Percentiles rank a stretch among this genome's conserved stretches.
Conservation (phyloP, 176 grass and related monocot genomes). For the Aegilops bicornis region DNA sequence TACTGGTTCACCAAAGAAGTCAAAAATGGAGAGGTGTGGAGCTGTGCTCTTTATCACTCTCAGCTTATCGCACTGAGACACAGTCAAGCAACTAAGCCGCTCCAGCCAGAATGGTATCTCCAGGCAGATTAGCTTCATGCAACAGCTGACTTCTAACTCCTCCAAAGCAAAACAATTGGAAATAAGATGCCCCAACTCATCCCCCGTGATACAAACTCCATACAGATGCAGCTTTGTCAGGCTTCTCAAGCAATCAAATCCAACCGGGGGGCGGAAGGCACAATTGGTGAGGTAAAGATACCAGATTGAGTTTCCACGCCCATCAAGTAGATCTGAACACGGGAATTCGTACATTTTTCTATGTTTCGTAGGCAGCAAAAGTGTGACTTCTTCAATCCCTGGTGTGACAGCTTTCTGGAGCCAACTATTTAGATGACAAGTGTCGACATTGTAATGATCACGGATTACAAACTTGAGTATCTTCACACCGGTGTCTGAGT, state of each 20-base stretch:
- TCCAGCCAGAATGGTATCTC: neutral
- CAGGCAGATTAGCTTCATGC: neutral
- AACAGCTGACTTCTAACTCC: neutral
- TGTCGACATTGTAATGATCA: neutral
- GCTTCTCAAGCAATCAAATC: neutral
- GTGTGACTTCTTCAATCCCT: neutral
- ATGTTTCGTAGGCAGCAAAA: neutral
- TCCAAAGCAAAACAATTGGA: neutral
- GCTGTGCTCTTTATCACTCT: neutral
- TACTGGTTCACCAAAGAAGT: neutral
- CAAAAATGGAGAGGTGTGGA: neutral
- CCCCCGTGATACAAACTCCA: neutral
- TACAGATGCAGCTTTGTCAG: neutral
- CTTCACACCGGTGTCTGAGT: neutral
- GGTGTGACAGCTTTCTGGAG: neutral
- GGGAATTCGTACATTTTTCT: neutral
- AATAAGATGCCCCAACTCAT: neutral
- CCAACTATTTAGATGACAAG: neutral
- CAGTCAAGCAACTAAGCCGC: neutral
- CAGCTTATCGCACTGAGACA: neutral
- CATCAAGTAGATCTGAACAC: neutral
- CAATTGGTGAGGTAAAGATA: neutral
- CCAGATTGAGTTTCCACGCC: neutral
- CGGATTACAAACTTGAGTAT: neutral
- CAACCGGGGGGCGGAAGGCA: neutral